Evolutionary conservation across 2,329 filamentous ascomycete species (phyloP), one percentile per base, ranked within the genome.

Genomic region (Colletotrichum tanaceti): DNA sequence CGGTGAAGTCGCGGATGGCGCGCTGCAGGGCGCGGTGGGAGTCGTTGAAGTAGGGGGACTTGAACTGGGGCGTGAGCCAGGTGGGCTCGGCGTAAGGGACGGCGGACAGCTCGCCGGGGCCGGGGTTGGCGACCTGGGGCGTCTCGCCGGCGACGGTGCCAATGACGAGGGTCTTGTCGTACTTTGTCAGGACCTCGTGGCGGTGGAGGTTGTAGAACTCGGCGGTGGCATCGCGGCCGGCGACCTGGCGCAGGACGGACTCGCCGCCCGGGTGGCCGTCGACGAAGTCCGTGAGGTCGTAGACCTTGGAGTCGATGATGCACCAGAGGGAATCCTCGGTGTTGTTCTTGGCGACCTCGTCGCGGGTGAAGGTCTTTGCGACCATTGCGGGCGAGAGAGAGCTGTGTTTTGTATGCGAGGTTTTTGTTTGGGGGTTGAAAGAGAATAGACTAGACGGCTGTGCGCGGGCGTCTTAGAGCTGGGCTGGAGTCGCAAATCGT

Each of bases 181-280:
- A 97, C 78, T 94, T 94, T 70, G 89, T 83, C 13, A 97, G 86
- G n/a, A 97, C 92, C 80, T 97, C 93, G 73, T 97, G 93, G 32
- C 93, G 86, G 82, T 97, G 94, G 61, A 97, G 89, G 83, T 97
- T 97, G 87, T 97, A 97, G 80, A 97, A 97, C 65, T 91, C 91
- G 43, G 86, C 82, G 2, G 93, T 97, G 58, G 93, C 93, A 76
- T 97, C 93, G 72, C 89, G 86, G 71, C 93, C 93, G 38, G 92
- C 93, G 55, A 95, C 88, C 80, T 97, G 93, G 62, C 87, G 86
- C 44, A 97, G 87, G 28, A 97, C 93, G 50, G 91, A 89, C 74
- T 90, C 89, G 74, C 93, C 93, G 73, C 93, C 93, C 0, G 93
- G 93, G 75, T 97, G 93, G 24, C 91, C 93, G 76, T 96, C 92